A percentile compares a stretch with the other conserved stretches of the same genome.
Evolutionary conservation across 1,284 basidiomycete species (phyloP).

Genomic region (Ceratobasidium sp.): DNA sequence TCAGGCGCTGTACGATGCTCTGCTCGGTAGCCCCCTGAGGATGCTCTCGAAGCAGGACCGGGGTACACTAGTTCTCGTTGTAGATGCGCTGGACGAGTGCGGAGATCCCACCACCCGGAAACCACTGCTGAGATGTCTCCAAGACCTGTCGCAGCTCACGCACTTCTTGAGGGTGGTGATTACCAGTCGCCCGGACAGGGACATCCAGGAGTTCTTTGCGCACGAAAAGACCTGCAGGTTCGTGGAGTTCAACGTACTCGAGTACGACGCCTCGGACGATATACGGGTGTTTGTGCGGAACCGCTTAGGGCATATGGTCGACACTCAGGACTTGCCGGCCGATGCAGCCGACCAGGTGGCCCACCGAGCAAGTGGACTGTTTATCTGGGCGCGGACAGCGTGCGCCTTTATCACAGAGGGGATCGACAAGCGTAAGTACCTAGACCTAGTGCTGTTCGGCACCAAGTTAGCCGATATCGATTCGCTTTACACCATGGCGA

Average conservation of each 20-base stretch:
- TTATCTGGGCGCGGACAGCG: too few relatives aligned
- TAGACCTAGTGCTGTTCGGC: too few relatives aligned
- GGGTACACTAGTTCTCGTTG: constrained; percentile 5
- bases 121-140: neutral
- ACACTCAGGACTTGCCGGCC: too few relatives aligned
- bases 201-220: neutral
- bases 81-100: constrained; percentile 6
- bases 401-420: too few relatives aligned
- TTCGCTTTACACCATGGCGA: too few relatives aligned
- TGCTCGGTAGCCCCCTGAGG: neutral
- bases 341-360: too few relatives aligned
- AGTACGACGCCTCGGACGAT: neutral
- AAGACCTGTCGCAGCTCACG: neutral
- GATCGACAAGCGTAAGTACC: too few relatives aligned
- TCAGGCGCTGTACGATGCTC: neutral
- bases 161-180: constrained; percentile 10
- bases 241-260: neutral
- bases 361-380: too few relatives aligned
- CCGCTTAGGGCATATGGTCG: too few relatives aligned
- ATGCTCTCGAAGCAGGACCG: neutral
- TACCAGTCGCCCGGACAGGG: constrained; percentile 33
- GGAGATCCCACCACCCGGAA: constrained; percentile 1
- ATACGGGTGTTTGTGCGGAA: neutral
- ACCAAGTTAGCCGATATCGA: too few relatives aligned
- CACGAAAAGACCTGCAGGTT: neutral